Evolutionary conservation across 805 yeast genomes (phyloP), one percentile per base, ranked within the genome.

Genomic region (Sungouiella blattae): DNA sequence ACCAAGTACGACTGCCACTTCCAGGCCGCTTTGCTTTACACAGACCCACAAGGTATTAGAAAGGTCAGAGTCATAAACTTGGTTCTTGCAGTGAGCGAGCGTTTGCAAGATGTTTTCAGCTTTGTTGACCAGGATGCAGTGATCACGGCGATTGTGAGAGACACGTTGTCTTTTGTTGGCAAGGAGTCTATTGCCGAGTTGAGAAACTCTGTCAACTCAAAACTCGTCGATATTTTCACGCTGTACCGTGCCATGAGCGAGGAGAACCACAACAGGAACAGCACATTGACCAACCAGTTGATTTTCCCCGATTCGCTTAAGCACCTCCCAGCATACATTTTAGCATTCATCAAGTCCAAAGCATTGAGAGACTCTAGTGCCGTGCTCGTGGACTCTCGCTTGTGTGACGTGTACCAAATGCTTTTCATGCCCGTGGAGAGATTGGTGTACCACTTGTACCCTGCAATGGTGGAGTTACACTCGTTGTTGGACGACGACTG

Each of bases 21-120:
- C 67, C 98, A 93, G 61, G 83, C 86, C 1, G 97, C 98, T 0
- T 47, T 93, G 18, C 64, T 93, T 36, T 91, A 88, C 56, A 89
- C 97, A 0, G 84, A 87, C 30, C 53, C 70, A 2, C 70, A 71
- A 31, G 98, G 98, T 15, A 61, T 70, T 6, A 69, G 97, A 46
- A 82, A 86, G 49, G 91, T 93, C 11, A 73, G 98, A 43, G 88
- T 88, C n/a, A 74, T 85, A 32, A 93, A 93, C 53, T 66, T 79
- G 37, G 82, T 83, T n/a, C 77, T 86, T 30, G 85, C 95, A 0
- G 89, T 87, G 11, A 78, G 93, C 2, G 83, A 81, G 41, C 73
- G 86, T 36, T 62, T 83, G 27, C 73, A 73, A 32, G 88, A 83
- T 37, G 81, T 87, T 5, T 86, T 86, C 61, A 76, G 79, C 35